Evolutionary conservation across 108 stramenopile genomes (phyloP).

Genomic region (Schizochytrium sp.): DNA sequence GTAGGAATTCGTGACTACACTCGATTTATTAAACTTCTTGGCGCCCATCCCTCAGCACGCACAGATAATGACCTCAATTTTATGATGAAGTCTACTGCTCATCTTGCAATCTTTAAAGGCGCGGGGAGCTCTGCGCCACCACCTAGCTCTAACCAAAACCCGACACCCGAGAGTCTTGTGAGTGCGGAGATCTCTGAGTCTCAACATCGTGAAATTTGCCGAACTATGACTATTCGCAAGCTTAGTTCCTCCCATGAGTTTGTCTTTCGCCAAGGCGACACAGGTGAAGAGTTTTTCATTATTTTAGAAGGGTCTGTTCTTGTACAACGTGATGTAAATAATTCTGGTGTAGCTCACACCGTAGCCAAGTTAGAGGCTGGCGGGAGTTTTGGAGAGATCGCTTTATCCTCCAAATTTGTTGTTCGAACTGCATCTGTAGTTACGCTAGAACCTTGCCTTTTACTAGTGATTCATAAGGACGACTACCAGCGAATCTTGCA

Average conservation of each 20-base stretch:
- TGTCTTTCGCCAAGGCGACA: constrained; percentile 39
- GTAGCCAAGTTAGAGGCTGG: constrained; percentile 45
- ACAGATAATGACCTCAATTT: constrained; percentile 1
- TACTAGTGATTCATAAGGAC: constrained; percentile 49
- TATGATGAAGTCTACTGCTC: constrained; percentile 34
- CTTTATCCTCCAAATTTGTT: neutral
- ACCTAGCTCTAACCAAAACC: too few relatives aligned
- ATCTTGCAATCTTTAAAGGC: constrained; percentile 16
- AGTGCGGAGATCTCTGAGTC: neutral
- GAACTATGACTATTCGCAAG: constrained; percentile 31
- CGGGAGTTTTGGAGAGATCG: constrained; percentile 49
- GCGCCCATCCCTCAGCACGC: neutral
- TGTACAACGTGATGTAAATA: constrained; percentile 12
- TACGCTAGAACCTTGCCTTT: constrained; percentile 35
- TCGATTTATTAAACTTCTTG: constrained; percentile 29
- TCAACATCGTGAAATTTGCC: constrained; percentile 38
- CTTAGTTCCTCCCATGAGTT: constrained; percentile 8
- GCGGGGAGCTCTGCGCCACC: too few relatives aligned
- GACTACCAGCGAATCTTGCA: constrained; percentile 10
- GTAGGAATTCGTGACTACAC: constrained; percentile 44
- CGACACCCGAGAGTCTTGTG: neutral
- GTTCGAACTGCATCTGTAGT: constrained; percentile 30
- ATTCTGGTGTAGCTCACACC: constrained; percentile 8
- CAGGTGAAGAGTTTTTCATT: constrained; percentile 56
- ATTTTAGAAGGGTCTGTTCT: constrained; percentile 33